These are phyloP conservation scores for Orbilia blumenaviensis DNA, from an alignment of 2,329 filamentous ascomycete genomes.

Conservation along the genomic window DNA sequence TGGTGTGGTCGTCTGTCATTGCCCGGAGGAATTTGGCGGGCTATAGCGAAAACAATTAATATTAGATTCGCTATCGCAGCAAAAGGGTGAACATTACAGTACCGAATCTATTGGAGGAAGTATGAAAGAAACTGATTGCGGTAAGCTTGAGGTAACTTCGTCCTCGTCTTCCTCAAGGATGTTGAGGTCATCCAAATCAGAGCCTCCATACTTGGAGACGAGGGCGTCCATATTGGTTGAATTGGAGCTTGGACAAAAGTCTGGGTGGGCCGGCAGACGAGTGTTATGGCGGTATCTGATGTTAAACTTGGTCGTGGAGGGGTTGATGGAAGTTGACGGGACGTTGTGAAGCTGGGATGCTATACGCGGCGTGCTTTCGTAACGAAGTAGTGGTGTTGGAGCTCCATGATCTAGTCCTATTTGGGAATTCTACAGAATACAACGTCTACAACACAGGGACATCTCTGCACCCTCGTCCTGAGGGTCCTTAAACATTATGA, in stretches of 20 bases:
- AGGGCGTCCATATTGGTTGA: constrained; percentile 79
- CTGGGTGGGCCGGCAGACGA: background rate
- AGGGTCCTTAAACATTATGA: too few species aligned
- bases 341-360: constrained; percentile 42
- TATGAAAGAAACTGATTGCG: constrained; percentile 89
- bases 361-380: constrained; percentile 54
- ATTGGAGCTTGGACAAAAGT: background rate
- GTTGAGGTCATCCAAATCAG: constrained; percentile 75
- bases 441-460: constrained; percentile 31
- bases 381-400: constrained; percentile 41
- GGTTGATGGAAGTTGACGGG: constrained; percentile 13
- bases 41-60: constrained; percentile 63
- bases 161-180: constrained; percentile 67
- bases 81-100: constrained; percentile 54
- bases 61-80: background rate
- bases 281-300: constrained; percentile 6
- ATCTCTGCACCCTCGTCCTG: background rate
- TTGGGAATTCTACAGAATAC: constrained; percentile 9
- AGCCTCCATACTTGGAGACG: constrained; percentile 88
- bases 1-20: constrained; percentile 95
- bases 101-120: constrained; percentile 93
- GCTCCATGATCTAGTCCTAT: constrained; percentile 29
- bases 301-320: constrained; percentile 26
- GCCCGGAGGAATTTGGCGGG: constrained; percentile 94
- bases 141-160: constrained; percentile 74